Conservation (phyloP, 2,329 filamentous ascomycete species). For the Plectosphaerella plurivora region DNA sequence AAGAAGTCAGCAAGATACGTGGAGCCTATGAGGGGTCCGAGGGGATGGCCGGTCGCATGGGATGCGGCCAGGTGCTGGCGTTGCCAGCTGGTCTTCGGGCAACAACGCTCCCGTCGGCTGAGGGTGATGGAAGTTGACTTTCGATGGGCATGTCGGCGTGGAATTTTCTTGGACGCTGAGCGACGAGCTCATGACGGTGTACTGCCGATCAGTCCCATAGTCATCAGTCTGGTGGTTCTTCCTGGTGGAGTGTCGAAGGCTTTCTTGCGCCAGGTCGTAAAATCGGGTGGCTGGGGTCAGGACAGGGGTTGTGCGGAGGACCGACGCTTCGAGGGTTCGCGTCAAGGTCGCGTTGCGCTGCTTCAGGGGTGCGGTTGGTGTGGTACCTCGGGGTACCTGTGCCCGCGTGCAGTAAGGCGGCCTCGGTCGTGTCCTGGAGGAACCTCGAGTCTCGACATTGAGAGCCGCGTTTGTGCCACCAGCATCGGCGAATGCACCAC, state of each 20-base stretch:
- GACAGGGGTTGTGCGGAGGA: background rate
- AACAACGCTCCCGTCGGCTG: background rate
- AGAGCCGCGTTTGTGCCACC: slow-evolving; percentile 6
- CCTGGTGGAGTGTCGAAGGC: slow-evolving; percentile 1
- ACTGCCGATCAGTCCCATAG: too few species aligned
- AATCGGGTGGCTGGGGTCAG: slow-evolving; percentile 19
- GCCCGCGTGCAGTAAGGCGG: background rate
- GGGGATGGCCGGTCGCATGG: slow-evolving; percentile 19
- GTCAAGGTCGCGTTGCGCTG: background rate
- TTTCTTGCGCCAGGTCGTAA: slow-evolving; percentile 4
- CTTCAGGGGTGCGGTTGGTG: background rate
- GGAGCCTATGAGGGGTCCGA: too few species aligned
- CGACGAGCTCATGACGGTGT: too few species aligned
- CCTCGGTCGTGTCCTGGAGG: background rate
- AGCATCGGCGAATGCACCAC: slow-evolving; percentile 13
- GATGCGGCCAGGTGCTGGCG: slow-evolving; percentile 15
- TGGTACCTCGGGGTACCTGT: background rate
- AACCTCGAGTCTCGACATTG: background rate
- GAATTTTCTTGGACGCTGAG: too few species aligned
- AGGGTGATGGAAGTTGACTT: too few species aligned
- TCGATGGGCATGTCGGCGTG: too few species aligned
- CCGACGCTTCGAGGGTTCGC: background rate
- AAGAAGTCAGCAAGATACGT: too few species aligned
- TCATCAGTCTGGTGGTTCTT: too few species aligned
- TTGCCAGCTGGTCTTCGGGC: background rate